Evolutionary conservation across 2,329 filamentous ascomycete species (phyloP), one percentile per base, ranked within the genome.

Genomic region (Diplodia mutila): DNA sequence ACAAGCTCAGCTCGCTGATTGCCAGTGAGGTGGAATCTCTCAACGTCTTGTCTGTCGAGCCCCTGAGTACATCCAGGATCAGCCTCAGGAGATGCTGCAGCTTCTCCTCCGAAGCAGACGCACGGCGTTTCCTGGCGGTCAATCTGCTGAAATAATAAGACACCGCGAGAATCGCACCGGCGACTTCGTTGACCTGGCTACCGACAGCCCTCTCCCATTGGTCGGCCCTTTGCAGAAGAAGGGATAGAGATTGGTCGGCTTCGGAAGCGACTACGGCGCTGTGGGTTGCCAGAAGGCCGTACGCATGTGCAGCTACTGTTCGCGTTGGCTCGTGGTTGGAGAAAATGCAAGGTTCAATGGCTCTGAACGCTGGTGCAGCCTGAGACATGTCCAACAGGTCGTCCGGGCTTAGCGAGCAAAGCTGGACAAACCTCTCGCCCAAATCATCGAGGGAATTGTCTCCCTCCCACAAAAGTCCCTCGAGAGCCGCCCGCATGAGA

Each of bases 241-340:
- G 73, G 18, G 77, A 70, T 27, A 88, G 74, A 9, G 82, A 77
- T 18, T 76, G 78, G 9, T 79, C 73, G 14, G 89, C 72, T 3
- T 80, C 73, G 14, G 77, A 73, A 0, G 79, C 71, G 2, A 82
- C 72, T 67, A 80, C 79, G 4, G 77, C 73, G 34, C 78, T 74
- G 75, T 94, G 91, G 0, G 92, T 90, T 0, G 86, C 88, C 5
- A 97, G 79, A 14, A 97, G 90, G 0, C 93, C 94, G 72, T 93
- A 87, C 0, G 88, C 86, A 69, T 88, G 89, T 18, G 92, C 89
- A 1, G 89, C 89, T 32, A 90, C 82, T 46, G 84, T 82, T 42
- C 94, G 86, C 6, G 90, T 84, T 66, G 88, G 85, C 69, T 88
- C 85, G 71, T 91, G 90, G 75, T 94, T 95, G 6, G 91, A 93